Conservation (phyloP, 2,329 filamentous ascomycete species). For the Epichloe bromicola region DNA sequence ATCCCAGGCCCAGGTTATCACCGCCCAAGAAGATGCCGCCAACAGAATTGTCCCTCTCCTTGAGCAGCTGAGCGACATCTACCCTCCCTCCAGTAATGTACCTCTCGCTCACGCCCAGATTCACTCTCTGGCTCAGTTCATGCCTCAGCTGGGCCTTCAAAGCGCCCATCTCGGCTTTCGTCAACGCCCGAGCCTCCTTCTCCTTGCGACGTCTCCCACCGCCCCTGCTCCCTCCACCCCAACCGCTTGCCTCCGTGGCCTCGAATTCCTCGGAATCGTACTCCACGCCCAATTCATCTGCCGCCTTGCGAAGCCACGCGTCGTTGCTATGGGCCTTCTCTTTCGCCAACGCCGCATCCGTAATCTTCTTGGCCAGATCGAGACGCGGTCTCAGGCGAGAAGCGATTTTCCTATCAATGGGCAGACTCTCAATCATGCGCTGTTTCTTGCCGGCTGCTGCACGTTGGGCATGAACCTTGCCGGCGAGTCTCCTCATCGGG, state of each 20-base stretch:
- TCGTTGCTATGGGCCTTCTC: constrained; percentile 77
- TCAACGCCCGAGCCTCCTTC: constrained; percentile 51
- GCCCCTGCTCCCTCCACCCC: constrained; percentile 53
- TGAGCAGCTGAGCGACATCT: constrained; percentile 62
- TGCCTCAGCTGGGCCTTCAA: constrained; percentile 60
- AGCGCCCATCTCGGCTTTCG: constrained; percentile 59
- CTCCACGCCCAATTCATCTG: constrained; percentile 86
- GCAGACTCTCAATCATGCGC: constrained; percentile 66
- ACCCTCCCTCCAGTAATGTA: constrained; percentile 77
- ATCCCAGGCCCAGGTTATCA: constrained; percentile 25
- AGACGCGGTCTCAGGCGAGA: constrained; percentile 64
- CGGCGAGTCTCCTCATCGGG: constrained; percentile 69
- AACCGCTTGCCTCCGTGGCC: constrained; percentile 54
- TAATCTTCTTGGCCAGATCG: constrained; percentile 71
- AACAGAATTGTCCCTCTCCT: constrained; percentile 39
- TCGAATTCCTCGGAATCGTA: constrained; percentile 85
- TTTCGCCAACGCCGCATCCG: constrained; percentile 72
- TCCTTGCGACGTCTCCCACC: constrained; percentile 63
- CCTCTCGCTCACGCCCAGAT: constrained; percentile 74
- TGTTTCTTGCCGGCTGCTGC: constrained; percentile 31
- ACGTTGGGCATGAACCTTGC: constrained; percentile 66
- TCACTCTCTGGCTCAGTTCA: constrained; percentile 60
- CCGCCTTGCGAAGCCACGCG: constrained; percentile 69
- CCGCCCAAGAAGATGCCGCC: constrained; percentile 23
- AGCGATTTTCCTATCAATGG: constrained; percentile 71